A percentile compares a stretch with the other conserved stretches of the same genome.
Evolutionary conservation across 768 basidiomycete species (phyloP).

Genomic region (Tulasnella sp.): DNA sequence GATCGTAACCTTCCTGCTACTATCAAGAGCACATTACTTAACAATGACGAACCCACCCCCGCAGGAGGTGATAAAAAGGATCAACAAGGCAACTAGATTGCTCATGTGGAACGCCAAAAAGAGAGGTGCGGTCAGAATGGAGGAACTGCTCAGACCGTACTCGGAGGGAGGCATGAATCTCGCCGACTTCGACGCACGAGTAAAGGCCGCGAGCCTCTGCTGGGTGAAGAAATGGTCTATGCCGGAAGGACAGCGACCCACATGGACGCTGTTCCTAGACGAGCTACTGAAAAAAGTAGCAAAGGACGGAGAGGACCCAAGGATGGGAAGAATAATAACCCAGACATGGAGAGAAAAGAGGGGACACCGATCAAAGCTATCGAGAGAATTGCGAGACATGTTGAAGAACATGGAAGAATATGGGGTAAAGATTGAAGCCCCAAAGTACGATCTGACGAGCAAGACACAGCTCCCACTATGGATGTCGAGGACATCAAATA

Average conservation of each 20-base stretch:
- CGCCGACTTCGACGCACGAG: neutral
- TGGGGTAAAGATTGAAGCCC: neutral
- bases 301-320: neutral
- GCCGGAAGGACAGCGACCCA: neutral
- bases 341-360: neutral
- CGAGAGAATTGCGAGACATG: neutral
- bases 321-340: neutral
- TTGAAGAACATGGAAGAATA: neutral
- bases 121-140: neutral
- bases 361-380: neutral
- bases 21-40: neutral
- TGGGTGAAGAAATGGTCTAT: constrained; percentile 1
- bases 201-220: neutral
- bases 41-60: neutral
- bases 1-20: neutral
- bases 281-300: neutral
- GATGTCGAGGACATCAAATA: neutral
- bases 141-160: neutral
- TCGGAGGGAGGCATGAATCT: neutral
- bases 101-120: neutral
- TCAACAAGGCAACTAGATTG: neutral
- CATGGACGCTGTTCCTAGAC: neutral
- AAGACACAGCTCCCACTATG: neutral
- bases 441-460: neutral
- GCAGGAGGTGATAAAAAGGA: neutral